Percentiles rank a stretch among this genome's conserved stretches.
Evolutionary conservation across 352 stramenopile species (phyloP).

Genomic region (Globisporangium radiosum): DNA sequence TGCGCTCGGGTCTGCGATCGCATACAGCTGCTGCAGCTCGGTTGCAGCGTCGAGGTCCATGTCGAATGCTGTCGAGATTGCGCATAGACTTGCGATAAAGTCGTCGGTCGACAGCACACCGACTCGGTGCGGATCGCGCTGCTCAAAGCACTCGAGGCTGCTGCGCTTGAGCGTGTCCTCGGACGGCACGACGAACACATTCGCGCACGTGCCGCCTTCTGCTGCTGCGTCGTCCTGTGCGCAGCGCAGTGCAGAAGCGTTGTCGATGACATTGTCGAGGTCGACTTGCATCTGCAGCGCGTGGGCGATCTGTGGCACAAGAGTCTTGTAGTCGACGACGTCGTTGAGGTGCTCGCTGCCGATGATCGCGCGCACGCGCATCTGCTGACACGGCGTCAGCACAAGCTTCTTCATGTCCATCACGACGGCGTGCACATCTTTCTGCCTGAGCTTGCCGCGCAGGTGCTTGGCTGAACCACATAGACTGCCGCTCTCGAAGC

Average conservation of each 20-base stretch:
- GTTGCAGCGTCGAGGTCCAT: slow-evolving; percentile 17
- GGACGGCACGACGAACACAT: slow-evolving; percentile 7
- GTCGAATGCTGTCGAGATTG: slow-evolving; percentile 15
- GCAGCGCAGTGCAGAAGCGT: slow-evolving; percentile 18
- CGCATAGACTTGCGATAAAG: slow-evolving; percentile 25
- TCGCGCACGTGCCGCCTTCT: slow-evolving; percentile 3
- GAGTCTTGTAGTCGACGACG: slow-evolving; percentile 40
- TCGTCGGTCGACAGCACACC: slow-evolving; percentile 31
- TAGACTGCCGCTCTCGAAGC: slow-evolving; percentile 41
- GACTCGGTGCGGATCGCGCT: slow-evolving; percentile 20
- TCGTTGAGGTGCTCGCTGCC: slow-evolving; percentile 13
- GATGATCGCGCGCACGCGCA: slow-evolving; percentile 26
- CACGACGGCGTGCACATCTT: slow-evolving; percentile 34
- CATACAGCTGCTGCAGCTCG: slow-evolving; percentile 26
- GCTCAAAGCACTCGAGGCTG: slow-evolving; percentile 29
- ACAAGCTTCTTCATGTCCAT: slow-evolving; percentile 48
- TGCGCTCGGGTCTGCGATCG: slow-evolving; percentile 33
- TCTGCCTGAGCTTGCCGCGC: slow-evolving; percentile 34
- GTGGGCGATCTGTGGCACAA: slow-evolving; percentile 21
- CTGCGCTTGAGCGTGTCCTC: slow-evolving; percentile 25
- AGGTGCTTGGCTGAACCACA: slow-evolving; percentile 42
- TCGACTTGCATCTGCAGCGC: slow-evolving; percentile 29
- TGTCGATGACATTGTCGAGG: slow-evolving; percentile 17
- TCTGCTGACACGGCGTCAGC: slow-evolving; percentile 42
- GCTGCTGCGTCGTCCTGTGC: slow-evolving; percentile 6